These are phyloP conservation scores for Papiliotrema fonsecae DNA, from an alignment of 1,284 basidiomycete genomes.

Conservation along the genomic window DNA sequence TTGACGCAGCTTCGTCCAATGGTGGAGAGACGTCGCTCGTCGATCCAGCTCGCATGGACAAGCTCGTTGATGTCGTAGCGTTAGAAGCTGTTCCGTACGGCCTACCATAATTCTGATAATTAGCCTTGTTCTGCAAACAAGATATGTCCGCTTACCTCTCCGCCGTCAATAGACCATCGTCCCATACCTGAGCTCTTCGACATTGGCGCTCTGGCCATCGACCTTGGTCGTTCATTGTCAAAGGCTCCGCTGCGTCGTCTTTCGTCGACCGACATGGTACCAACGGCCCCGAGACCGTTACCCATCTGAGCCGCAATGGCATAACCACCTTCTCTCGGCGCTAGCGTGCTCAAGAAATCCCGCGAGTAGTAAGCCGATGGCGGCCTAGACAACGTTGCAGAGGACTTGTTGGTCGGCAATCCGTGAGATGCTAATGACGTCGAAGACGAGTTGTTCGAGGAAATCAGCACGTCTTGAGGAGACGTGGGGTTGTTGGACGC, in stretches of 20 bases:
- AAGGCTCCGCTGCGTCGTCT: slow-evolving; percentile 21
- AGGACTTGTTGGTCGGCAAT: slow-evolving; percentile 30
- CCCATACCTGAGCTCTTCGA: slow-evolving; percentile 40
- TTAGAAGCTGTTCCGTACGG: slow-evolving; percentile 30
- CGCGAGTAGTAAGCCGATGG: slow-evolving; percentile 37
- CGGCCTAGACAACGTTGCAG: slow-evolving; percentile 21
- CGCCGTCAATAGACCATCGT: slow-evolving; percentile 40
- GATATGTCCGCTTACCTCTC: slow-evolving; percentile 23
- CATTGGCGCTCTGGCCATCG: slow-evolving; percentile 26
- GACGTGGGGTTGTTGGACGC: slow-evolving; percentile 14
- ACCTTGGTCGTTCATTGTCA: slow-evolving; percentile 10
- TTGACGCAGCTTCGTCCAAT: slow-evolving; percentile 9
- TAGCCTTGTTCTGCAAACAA: neutral
- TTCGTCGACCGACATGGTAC: slow-evolving; percentile 25
- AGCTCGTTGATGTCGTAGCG: slow-evolving; percentile 29
- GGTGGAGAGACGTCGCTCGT: slow-evolving; percentile 22
- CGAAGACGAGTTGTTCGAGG: slow-evolving; percentile 40
- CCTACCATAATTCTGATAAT: slow-evolving; percentile 15
- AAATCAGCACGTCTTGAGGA: slow-evolving; percentile 15
- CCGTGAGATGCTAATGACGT: slow-evolving; percentile 33
- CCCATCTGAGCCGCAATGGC: slow-evolving; percentile 44
- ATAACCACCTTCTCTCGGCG: slow-evolving; percentile 47
- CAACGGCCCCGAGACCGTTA: slow-evolving; percentile 18
- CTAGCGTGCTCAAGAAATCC: slow-evolving; percentile 39
- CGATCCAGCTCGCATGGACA: slow-evolving; percentile 20